Percentiles rank a stretch among this genome's conserved stretches.
These are phyloP conservation scores for Neurospora sp. DNA, from an alignment of 495 filamentous ascomycete genomes.

Conservation along the genomic window DNA sequence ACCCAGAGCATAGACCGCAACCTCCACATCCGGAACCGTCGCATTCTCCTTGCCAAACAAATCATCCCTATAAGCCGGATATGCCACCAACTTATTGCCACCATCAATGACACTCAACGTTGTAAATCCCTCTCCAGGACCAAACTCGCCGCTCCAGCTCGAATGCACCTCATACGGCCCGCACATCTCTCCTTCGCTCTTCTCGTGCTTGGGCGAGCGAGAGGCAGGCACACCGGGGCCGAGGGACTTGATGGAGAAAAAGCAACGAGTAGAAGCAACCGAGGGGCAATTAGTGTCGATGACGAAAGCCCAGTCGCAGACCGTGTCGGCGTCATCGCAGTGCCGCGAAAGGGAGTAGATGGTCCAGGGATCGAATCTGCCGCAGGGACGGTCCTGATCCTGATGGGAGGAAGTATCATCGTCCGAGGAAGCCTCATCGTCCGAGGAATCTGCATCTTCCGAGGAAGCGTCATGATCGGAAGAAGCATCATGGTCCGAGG, in stretches of 20 bases:
- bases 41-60: neutral
- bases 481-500: neutral
- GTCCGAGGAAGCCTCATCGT: neutral
- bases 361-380: neutral
- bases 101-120: neutral
- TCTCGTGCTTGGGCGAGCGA: neutral
- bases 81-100: neutral
- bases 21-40: neutral
- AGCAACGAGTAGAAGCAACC: conserved; percentile 1
- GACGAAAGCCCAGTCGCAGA: neutral
- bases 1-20: neutral
- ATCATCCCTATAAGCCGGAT: neutral
- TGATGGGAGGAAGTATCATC: neutral
- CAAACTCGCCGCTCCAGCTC: conserved; percentile 1
- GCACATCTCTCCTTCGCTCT: neutral
- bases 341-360: neutral
- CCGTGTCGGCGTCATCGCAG: neutral
- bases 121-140: neutral
- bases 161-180: neutral
- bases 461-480: neutral
- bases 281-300: neutral
- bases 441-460: neutral
- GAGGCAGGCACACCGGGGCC: neutral
- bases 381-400: neutral
- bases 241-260: neutral